A percentile compares a stretch with the other conserved stretches of the same genome.
phyloP scores from a whole-genome alignment of 2,329 filamentous ascomycete genomes.

The Aspergillus hiratsukae region DNA sequence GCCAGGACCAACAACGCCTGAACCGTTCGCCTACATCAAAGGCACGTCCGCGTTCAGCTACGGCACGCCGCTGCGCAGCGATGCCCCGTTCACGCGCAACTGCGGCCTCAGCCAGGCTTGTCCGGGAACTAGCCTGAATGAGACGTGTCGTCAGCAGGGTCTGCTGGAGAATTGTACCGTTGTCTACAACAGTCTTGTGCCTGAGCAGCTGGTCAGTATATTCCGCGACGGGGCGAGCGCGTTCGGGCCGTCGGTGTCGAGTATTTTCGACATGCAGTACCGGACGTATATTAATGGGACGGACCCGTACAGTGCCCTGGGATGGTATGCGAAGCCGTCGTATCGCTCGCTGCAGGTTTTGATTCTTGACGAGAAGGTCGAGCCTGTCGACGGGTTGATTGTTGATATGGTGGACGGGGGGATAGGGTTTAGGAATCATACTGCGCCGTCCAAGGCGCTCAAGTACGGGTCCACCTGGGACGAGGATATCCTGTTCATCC shows the following conservation, averaged over 20 bases:
- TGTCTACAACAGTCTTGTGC: constrained; percentile 32
- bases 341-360: constrained; percentile 29
- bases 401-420: constrained; percentile 41
- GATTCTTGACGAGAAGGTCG: constrained; percentile 29
- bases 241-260: constrained; percentile 33
- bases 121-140: constrained; percentile 17
- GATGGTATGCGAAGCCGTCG: constrained; percentile 12
- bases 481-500: constrained; percentile 47
- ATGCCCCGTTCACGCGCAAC: constrained; percentile 28
- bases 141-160: not conserved
- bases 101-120: constrained; percentile 26
- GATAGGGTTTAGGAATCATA: constrained; percentile 47
- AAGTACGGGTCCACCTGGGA: constrained; percentile 40
- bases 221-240: constrained; percentile 36
- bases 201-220: constrained; percentile 29
- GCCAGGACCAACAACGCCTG: constrained; percentile 9
- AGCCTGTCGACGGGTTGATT: constrained; percentile 42
- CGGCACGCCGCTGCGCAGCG: constrained; percentile 36
- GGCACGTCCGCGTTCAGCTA: constrained; percentile 37
- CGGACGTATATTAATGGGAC: constrained; percentile 16
- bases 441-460: constrained; percentile 27
- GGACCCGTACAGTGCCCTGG: not conserved
- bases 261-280: constrained; percentile 43
- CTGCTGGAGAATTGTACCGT: constrained; percentile 3
- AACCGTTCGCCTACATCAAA: constrained; percentile 35